Evolutionary conservation across 2,329 filamentous ascomycete species (phyloP).

Genomic region (Aspergillus ochraceus): DNA sequence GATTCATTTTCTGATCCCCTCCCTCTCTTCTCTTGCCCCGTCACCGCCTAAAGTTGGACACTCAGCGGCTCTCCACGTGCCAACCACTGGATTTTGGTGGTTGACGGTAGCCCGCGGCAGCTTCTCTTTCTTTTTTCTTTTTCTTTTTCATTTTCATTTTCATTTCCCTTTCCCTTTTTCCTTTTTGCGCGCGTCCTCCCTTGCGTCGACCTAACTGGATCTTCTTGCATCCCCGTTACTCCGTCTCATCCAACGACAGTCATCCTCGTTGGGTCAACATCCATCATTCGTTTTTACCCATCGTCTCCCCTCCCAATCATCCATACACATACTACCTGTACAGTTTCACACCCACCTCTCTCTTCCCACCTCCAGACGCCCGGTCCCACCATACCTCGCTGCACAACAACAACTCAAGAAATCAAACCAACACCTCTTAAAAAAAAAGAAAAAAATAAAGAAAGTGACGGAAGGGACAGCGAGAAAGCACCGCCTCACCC

Average conservation of each 20-base stretch:
- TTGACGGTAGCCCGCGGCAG: conserved; percentile 20
- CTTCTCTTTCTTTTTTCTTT: conserved; percentile 7
- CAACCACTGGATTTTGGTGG: conserved; percentile 17
- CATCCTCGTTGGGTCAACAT: conserved; percentile 14
- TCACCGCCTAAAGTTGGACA: conserved; percentile 10
- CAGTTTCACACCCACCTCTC: conserved; percentile 13
- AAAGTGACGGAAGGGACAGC: conserved; percentile 19
- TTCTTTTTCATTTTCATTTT: conserved; percentile 3
- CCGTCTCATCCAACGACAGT: background rate
- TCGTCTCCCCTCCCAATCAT: background rate
- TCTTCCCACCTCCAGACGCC: conserved; percentile 1
- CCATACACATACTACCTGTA: conserved; percentile 12
- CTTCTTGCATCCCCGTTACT: conserved; percentile 1
- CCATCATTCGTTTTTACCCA: background rate
- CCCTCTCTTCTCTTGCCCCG: background rate
- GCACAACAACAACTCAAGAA: background rate
- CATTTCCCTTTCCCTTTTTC: conserved; percentile 6
- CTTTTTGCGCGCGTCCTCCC: conserved; percentile 13
- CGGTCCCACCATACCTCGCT: conserved; percentile 11
- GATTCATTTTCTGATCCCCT: background rate
- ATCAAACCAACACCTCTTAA: background rate
- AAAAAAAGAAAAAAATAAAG: conserved; percentile 1
- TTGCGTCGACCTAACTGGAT: conserved; percentile 15
- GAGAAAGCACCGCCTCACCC: conserved; percentile 26
- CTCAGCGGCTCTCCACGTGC: conserved; percentile 24